Conservation (phyloP, 2,329 filamentous ascomycete species). For the Delphinella strobiligena region DNA sequence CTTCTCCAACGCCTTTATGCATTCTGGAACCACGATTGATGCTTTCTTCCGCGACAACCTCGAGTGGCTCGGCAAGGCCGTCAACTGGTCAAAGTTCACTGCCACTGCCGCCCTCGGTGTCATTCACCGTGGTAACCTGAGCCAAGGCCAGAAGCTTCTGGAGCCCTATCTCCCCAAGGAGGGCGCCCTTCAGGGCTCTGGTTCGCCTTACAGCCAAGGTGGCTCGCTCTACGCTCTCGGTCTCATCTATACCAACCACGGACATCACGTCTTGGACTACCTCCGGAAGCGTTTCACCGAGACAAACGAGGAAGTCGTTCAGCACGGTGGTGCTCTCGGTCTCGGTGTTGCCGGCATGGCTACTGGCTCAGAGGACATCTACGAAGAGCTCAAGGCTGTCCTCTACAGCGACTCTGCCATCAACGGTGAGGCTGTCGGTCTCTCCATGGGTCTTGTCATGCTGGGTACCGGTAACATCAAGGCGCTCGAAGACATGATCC, state of each 20-base stretch:
- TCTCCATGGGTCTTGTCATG: constrained; percentile 97
- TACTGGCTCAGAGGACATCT: constrained; percentile 79
- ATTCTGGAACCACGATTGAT: constrained; percentile 94
- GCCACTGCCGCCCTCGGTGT: constrained; percentile 92
- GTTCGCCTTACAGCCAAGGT: constrained; percentile 90
- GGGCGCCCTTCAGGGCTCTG: constrained; percentile 54
- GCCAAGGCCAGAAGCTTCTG: constrained; percentile 82
- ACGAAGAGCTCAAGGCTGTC: constrained; percentile 79
- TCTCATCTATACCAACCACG: constrained; percentile 94
- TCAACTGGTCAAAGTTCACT: constrained; percentile 99
- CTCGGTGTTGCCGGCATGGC: constrained; percentile 97
- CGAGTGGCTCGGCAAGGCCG: constrained; percentile 94
- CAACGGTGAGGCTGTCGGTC: constrained; percentile 90
- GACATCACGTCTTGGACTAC: constrained; percentile 75
- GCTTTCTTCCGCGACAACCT: constrained; percentile 97
- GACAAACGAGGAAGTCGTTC: constrained; percentile 81
- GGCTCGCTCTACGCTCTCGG: constrained; percentile 92
- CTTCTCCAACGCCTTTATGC: constrained; percentile 98
- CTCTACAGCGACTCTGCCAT: constrained; percentile 90
- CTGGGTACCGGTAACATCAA: constrained; percentile 92
- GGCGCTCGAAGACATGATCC: constrained; percentile 91
- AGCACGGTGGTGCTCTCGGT: constrained; percentile 90
- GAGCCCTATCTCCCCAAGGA: constrained; percentile 86
- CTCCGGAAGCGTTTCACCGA: constrained; percentile 62
- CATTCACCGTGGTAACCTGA: constrained; percentile 89